Percentiles rank a stretch among this genome's conserved stretches.
These are phyloP conservation scores for Vinca minor DNA, from an alignment of 257 asterid genomes.

Conservation along the genomic window DNA sequence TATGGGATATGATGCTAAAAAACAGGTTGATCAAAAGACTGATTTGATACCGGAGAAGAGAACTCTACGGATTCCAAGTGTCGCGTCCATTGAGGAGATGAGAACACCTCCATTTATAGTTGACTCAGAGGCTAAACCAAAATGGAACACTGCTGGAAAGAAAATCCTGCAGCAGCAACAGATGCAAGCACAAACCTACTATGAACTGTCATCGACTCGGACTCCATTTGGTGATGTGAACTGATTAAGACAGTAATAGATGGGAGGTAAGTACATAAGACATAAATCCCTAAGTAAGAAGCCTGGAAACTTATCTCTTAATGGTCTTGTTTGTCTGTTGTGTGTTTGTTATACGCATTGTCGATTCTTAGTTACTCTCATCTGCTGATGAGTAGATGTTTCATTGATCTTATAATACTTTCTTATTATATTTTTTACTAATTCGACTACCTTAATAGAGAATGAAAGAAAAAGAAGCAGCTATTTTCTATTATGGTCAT, in stretches of 20 bases:
- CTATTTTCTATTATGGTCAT: background rate
- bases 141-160: conserved; percentile 21
- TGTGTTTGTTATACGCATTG: background rate
- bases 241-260: background rate
- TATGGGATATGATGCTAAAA: background rate
- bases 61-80: conserved; percentile 39
- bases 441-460: no score
- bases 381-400: conserved; percentile 9
- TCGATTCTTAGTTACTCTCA: background rate
- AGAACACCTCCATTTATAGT: conserved; percentile 30
- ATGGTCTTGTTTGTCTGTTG: background rate
- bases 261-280: no score
- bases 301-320: background rate
- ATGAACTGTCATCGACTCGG: conserved; percentile 32
- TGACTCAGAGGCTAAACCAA: conserved; percentile 25
- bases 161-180: conserved; percentile 31
- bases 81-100: conserved; percentile 62
- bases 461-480: background rate
- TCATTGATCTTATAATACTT: no score
- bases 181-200: no score
- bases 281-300: no score
- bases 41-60: conserved; percentile 50
- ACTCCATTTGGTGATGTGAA: conserved; percentile 63
- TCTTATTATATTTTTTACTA: no score
- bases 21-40: conserved; percentile 56